These are phyloP conservation scores for Bipolaris gigantea DNA, from an alignment of 2,329 filamentous ascomycete species.

Conservation along the genomic window DNA sequence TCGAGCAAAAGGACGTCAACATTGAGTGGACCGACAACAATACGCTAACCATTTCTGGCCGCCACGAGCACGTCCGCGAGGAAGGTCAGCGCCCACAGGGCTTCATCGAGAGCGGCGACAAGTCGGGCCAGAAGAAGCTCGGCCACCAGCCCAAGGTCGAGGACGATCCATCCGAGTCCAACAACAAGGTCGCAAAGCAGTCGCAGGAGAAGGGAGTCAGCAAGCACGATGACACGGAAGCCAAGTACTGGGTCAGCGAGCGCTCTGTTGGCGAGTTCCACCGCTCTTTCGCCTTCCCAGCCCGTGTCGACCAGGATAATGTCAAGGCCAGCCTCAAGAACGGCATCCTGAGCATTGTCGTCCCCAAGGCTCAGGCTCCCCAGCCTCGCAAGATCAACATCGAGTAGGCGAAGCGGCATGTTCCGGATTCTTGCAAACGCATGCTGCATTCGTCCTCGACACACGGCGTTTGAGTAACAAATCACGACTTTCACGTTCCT, in stretches of 20 bases:
- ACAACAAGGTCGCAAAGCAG: conserved; percentile 32
- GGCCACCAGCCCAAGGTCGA: conserved; percentile 62
- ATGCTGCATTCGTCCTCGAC: not conserved
- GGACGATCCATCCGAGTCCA: conserved; percentile 54
- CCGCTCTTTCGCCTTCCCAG: conserved; percentile 62
- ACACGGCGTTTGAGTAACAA: not conserved
- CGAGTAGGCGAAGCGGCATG: conserved; percentile 47
- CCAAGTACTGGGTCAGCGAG: conserved; percentile 71
- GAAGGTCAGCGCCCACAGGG: conserved; percentile 55
- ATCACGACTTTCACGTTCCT: not conserved
- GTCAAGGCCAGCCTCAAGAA: conserved; percentile 64
- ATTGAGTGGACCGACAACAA: conserved; percentile 79
- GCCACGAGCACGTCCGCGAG: conserved; percentile 65
- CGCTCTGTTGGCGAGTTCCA: conserved; percentile 62
- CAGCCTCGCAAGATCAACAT: conserved; percentile 58
- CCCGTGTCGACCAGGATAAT: conserved; percentile 60
- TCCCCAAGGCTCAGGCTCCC: conserved; percentile 59
- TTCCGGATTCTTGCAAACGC: not conserved
- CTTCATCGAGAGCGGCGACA: conserved; percentile 49
- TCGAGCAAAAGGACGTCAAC: conserved; percentile 71
- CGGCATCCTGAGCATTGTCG: conserved; percentile 59
- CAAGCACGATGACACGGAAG: conserved; percentile 52
- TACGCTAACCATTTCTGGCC: conserved; percentile 71
- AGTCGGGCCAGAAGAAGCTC: conserved; percentile 25
- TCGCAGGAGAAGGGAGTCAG: conserved; percentile 44